These are phyloP conservation scores for Paecilomyces variotii DNA, from an alignment of 2,329 filamentous ascomycete genomes.

Conservation along the genomic window DNA sequence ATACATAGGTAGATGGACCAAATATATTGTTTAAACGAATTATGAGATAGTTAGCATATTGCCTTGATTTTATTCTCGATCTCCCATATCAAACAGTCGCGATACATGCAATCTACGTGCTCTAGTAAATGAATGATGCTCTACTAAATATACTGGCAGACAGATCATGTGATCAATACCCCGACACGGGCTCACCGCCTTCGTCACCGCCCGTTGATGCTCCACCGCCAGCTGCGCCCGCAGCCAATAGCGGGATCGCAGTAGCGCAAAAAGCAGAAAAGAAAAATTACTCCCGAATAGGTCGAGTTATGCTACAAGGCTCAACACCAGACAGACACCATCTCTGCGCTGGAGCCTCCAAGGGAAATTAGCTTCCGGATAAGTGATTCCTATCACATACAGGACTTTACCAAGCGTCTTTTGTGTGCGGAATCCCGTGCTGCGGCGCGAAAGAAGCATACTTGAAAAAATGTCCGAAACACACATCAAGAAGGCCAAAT, in stretches of 20 bases:
- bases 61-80: too few relatives aligned
- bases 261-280: neutral
- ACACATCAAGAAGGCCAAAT: neutral
- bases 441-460: neutral
- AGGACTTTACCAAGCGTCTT: neutral
- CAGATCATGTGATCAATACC: neutral
- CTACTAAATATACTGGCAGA: too few relatives aligned
- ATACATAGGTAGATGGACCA: neutral
- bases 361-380: neutral
- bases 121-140: too few relatives aligned
- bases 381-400: neutral
- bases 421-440: neutral
- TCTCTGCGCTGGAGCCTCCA: neutral
- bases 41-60: neutral
- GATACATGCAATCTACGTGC: too few relatives aligned
- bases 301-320: neutral
- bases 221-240: neutral
- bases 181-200: neutral
- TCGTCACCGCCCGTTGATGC: neutral
- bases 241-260: neutral
- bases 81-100: too few relatives aligned
- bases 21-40: neutral
- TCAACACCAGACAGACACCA: neutral
- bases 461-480: neutral
- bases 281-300: neutral